These are phyloP conservation scores for Agrocybe pediades DNA, from an alignment of 768 basidiomycete genomes.

Conservation along the genomic window DNA sequence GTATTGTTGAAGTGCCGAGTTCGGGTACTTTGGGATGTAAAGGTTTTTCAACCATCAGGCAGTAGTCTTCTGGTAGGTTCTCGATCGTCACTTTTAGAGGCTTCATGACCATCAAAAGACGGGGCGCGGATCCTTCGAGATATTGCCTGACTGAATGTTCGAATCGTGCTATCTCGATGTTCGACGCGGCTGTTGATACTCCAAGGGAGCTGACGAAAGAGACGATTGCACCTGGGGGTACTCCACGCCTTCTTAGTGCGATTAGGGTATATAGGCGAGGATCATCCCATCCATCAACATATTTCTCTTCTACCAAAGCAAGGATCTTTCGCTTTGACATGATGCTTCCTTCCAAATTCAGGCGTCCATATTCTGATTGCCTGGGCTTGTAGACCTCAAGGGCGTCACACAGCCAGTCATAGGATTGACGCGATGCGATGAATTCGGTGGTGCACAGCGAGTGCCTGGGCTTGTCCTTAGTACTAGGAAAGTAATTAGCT, in stretches of 20 bases:
- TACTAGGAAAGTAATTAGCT: neutral
- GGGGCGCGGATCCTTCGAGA: slow-evolving; percentile 84
- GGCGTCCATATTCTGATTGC: slow-evolving; percentile 94
- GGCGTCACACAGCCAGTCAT: slow-evolving; percentile 99
- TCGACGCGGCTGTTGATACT: slow-evolving; percentile 82
- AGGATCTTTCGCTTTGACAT: slow-evolving; percentile 97
- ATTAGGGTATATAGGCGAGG: slow-evolving; percentile 97
- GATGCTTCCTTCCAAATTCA: slow-evolving; percentile 92
- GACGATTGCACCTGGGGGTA: slow-evolving; percentile 95
- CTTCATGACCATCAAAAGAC: slow-evolving; percentile 87
- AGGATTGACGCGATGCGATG: slow-evolving; percentile 92
- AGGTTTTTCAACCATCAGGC: slow-evolving; percentile 83
- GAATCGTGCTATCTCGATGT: slow-evolving; percentile 87
- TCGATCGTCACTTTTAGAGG: slow-evolving; percentile 92
- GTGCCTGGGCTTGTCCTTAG: slow-evolving; percentile 56
- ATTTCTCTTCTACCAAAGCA: slow-evolving; percentile 79
- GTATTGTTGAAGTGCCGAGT: slow-evolving; percentile 79
- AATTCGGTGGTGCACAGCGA: slow-evolving; percentile 97
- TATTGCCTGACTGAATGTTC: slow-evolving; percentile 88
- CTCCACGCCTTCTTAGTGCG: slow-evolving; percentile 90
- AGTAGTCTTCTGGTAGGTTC: slow-evolving; percentile 86
- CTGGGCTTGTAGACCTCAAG: slow-evolving; percentile 96
- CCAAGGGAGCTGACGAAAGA: slow-evolving; percentile 94
- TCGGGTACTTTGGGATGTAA: slow-evolving; percentile 92
- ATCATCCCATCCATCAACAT: slow-evolving; percentile 95